phyloP scores from a whole-genome alignment of 306 rosid genomes.

The Urtica urens region DNA sequence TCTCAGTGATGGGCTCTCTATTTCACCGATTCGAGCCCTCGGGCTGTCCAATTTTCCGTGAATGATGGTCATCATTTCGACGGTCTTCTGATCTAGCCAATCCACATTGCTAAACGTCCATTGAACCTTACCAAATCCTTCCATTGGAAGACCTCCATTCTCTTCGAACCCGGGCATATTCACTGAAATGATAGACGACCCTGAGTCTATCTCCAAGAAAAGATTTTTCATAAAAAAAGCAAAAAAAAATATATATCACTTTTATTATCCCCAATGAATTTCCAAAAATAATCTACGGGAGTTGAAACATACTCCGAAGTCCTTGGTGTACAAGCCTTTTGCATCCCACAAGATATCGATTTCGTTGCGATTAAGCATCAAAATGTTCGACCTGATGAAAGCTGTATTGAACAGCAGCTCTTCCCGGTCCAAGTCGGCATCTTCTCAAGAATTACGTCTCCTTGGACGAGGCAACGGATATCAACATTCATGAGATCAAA shows the following conservation, averaged over 20 bases:
- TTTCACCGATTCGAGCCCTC: conserved; percentile 22
- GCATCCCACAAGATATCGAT: conserved; percentile 71
- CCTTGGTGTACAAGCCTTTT: conserved; percentile 68
- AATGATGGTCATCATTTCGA: conserved; percentile 40
- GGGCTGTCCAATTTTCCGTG: conserved; percentile 29
- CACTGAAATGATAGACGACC: conserved; percentile 45
- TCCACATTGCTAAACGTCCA: conserved; percentile 78
- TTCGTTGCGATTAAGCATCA: conserved; percentile 91
- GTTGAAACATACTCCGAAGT: conserved; percentile 68
- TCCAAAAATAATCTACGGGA: conserved; percentile 5
- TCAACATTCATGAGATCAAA: conserved; percentile 85
- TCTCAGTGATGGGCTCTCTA: conserved; percentile 25
- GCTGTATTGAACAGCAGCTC: conserved; percentile 93
- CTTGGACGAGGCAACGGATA: conserved; percentile 88
- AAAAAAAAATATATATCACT: conserved; percentile 9
- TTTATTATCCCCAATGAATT: conserved; percentile 18
- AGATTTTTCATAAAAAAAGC: conserved; percentile 57
- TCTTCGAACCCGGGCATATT: conserved; percentile 65
- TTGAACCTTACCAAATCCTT: conserved; percentile 83
- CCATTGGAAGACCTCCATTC: conserved; percentile 86
- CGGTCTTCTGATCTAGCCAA: conserved; percentile 70
- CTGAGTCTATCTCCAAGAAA: conserved; percentile 86
- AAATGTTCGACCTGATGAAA: conserved; percentile 90
- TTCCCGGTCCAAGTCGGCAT: conserved; percentile 69
- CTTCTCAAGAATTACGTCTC: conserved; percentile 96